phyloP scores from a whole-genome alignment of 2,329 filamentous ascomycete genomes.

The Acarospora socialis region DNA sequence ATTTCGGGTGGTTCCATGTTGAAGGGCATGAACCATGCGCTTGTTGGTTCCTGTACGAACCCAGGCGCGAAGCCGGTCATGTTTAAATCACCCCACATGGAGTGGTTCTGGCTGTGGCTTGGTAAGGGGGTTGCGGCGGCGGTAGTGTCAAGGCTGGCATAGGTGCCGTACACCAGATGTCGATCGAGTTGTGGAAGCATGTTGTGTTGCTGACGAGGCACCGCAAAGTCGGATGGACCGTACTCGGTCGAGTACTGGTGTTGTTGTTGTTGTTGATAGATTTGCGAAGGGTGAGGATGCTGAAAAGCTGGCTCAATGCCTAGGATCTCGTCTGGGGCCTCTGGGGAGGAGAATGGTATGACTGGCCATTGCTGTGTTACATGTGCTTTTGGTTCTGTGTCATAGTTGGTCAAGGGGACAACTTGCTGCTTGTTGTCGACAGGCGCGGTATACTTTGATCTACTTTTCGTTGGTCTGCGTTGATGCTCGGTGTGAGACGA shows the following conservation, averaged over 20 bases:
- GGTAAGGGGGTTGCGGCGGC: conserved; percentile 19
- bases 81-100: conserved; percentile 12
- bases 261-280: neutral
- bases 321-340: too few relatives aligned
- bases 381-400: too few relatives aligned
- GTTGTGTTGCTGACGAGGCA: too few relatives aligned
- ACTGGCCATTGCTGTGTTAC: too few relatives aligned
- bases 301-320: conserved; percentile 14
- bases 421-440: too few relatives aligned
- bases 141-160: conserved; percentile 39
- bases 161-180: conserved; percentile 62
- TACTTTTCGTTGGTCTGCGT: conserved; percentile 33
- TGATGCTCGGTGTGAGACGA: conserved; percentile 32
- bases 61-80: conserved; percentile 10
- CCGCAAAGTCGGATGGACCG: too few relatives aligned
- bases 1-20: conserved; percentile 65
- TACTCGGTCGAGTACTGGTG: too few relatives aligned
- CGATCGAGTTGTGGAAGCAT: conserved; percentile 58
- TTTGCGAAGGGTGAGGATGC: conserved; percentile 5
- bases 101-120: conserved; percentile 10
- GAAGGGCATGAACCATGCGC: conserved; percentile 86
- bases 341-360: too few relatives aligned
- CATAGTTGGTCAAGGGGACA: too few relatives aligned
- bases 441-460: too few relatives aligned
- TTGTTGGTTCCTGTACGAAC: conserved; percentile 33